phyloP scores from a whole-genome alignment of 345 rosid species.

The Linum tenue region DNA sequence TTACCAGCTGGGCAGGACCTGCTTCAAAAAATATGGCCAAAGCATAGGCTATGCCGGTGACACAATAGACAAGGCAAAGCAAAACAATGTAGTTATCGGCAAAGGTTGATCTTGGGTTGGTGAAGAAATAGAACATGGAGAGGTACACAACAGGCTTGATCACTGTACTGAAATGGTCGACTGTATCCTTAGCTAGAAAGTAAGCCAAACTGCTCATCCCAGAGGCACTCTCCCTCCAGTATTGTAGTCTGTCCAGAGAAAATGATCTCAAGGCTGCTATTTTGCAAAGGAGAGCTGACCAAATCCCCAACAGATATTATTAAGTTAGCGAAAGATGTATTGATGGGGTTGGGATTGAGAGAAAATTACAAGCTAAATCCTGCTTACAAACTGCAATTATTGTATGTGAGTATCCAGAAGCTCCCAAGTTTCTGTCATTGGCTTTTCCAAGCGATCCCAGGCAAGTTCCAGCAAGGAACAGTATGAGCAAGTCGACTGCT shows the following conservation, averaged over 20 bases:
- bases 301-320: constrained; percentile 3
- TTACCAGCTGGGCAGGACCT: constrained; percentile 88
- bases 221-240: constrained; percentile 91
- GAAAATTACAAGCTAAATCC: neutral
- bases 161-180: constrained; percentile 69
- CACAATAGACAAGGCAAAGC: constrained; percentile 89
- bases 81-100: constrained; percentile 65
- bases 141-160: constrained; percentile 85
- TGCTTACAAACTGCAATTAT: constrained; percentile 93
- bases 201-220: constrained; percentile 91
- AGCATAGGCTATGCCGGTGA: constrained; percentile 81
- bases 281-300: constrained; percentile 86
- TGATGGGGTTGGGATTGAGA: neutral
- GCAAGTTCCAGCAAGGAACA: constrained; percentile 92
- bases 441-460: constrained; percentile 59
- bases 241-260: constrained; percentile 77
- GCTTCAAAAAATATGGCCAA: constrained; percentile 77
- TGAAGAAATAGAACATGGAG: constrained; percentile 86
- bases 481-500: constrained; percentile 73
- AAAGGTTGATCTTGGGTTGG: constrained; percentile 78
- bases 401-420: constrained; percentile 59
- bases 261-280: constrained; percentile 86
- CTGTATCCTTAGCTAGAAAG: constrained; percentile 86
- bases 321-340: constrained; percentile 5
- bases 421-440: constrained; percentile 69